Evolutionary conservation across 2,329 filamentous ascomycete species (phyloP).

Genomic region (Stemphylium beticola): DNA sequence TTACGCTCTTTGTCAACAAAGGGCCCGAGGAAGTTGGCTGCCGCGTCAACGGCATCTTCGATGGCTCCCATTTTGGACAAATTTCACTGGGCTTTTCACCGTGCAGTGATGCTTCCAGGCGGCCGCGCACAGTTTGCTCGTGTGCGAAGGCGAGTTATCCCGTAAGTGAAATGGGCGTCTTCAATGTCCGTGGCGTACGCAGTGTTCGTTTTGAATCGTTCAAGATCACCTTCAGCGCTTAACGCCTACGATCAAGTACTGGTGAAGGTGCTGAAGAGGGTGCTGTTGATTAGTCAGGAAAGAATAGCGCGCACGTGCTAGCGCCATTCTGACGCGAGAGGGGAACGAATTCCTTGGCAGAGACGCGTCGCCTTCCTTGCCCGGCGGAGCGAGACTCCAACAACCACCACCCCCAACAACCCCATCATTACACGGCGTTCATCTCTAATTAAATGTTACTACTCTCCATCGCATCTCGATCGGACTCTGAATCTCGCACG

Average conservation of each 20-base stretch:
- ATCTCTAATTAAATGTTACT: conserved; percentile 2
- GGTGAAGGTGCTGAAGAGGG: neutral
- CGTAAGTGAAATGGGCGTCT: neutral
- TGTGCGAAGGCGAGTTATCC: neutral
- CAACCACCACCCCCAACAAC: conserved; percentile 23
- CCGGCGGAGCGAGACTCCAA: neutral
- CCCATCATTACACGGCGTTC: conserved; percentile 20
- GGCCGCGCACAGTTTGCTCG: neutral
- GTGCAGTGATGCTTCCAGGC: neutral
- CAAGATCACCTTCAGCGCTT: neutral
- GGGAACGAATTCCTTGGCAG: conserved; percentile 3
- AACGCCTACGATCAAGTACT: neutral
- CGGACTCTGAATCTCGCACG: conserved; percentile 20
- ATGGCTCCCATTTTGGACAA: conserved; percentile 33
- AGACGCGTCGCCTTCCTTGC: conserved; percentile 20
- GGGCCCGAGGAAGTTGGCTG: conserved; percentile 41
- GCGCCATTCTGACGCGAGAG: conserved; percentile 1
- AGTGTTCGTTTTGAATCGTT: neutral
- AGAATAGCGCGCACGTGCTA: conserved; percentile 4
- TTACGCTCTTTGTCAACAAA: conserved; percentile 29
- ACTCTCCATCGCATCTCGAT: conserved; percentile 8
- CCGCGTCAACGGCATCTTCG: conserved; percentile 42
- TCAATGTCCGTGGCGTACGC: too few species aligned
- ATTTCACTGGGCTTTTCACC: neutral
- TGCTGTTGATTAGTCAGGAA: conserved; percentile 14